Base-by-base conservation (phyloP, 2,329 filamentous ascomycete genomes). In the Rhynchosporium secalis region DNA sequence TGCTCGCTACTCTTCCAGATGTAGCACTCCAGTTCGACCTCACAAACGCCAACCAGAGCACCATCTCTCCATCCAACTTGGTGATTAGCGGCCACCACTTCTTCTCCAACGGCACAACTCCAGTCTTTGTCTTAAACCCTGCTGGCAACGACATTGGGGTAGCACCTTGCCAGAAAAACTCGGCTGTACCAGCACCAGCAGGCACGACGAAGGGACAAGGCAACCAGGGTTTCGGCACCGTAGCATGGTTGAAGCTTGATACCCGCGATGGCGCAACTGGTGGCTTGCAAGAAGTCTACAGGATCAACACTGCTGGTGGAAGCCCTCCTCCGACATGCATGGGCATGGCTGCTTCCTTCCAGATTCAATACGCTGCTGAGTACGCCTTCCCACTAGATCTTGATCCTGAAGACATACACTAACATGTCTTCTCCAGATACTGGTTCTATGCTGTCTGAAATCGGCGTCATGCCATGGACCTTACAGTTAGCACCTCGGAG, bases 271-370 rank as follows among this genome's bases (percentile, higher is more conserved):
- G 80, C 36, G 83, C 82, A n/a, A 87, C 85, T 1, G 84, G 84
- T 2, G 78, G 80, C 49, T 84, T 91, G 68, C 84, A 87, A 74
- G 86, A 92, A 74, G 87, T 96, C 29, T 98, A 94, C 77, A 85
- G 94, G 12, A 78, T 97, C 49, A 83, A 90, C 71, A 98, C 94
- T 10, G 92, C 89, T 0, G 93, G 92, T 31, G 94, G 94, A 10
- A 84, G 82, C 52, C 78, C 92, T 1, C 93, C 93, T 0, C 79
- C 83, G 31, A 90, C 86, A 0, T 98, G 94, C 74, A 74, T 83
- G 40, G 89, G 86, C 10, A 81, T 86, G 80, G 75, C 80, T 0
- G 79, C 81, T 10, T 72, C 76, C 0, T 93, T 97, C 68, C 79
- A 87, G 65, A 85, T 96, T 13, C 81, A 93, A 72, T 97, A 98